Evolutionary conservation across 495 filamentous ascomycete species (phyloP).

Genomic region (Pseudoneurospora amorphoporcata): DNA sequence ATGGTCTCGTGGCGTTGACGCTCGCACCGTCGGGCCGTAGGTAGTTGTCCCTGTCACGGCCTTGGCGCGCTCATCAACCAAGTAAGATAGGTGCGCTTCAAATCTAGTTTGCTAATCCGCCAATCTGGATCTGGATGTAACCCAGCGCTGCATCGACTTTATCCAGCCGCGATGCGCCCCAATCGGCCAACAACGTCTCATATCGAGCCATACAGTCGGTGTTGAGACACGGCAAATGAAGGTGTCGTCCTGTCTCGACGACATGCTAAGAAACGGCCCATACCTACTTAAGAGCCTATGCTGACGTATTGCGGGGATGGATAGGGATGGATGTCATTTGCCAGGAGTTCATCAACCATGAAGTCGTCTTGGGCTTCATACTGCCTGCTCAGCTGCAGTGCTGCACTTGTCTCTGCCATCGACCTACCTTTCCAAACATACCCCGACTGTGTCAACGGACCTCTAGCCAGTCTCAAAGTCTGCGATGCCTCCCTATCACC

Average conservation of each 20-base stretch:
- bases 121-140: background rate
- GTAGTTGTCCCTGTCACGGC: no score
- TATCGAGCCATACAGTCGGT: background rate
- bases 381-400: background rate
- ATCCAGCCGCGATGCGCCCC: background rate
- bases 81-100: background rate
- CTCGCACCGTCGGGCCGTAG: no score
- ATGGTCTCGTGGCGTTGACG: no score
- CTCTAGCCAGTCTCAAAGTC: constrained; percentile 28
- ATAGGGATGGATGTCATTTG: background rate
- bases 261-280: background rate
- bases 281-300: background rate
- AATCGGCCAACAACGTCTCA: background rate
- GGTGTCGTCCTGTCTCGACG: background rate
- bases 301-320: background rate
- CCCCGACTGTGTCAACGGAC: constrained; percentile 25
- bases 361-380: background rate
- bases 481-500: constrained; percentile 38
- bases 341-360: background rate
- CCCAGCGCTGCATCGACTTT: background rate
- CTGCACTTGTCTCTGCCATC: background rate
- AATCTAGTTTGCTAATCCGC: no score
- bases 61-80: no score
- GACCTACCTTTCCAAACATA: constrained; percentile 11
- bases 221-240: background rate